These are phyloP conservation scores for Coelastrella sp. DNA, from an alignment of 139 green algal genomes.

Conservation along the genomic window DNA sequence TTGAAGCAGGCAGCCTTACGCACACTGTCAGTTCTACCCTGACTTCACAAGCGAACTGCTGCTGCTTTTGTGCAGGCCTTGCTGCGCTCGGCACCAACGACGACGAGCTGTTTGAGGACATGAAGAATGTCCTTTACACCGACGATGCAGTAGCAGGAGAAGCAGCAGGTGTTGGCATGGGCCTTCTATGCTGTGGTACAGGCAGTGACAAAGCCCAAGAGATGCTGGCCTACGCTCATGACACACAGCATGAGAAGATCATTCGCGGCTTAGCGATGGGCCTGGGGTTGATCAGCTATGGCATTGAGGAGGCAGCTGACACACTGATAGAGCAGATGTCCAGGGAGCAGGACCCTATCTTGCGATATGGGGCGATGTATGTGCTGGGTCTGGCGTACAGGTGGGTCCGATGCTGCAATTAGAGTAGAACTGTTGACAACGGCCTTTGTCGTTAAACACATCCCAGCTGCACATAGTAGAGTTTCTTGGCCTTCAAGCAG, in stretches of 20 bases:
- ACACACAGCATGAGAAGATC: constrained; percentile 91
- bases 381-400: constrained; percentile 94
- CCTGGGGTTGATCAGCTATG: constrained; percentile 93
- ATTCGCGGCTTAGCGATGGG: constrained; percentile 88
- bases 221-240: constrained; percentile 90
- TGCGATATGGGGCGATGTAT: constrained; percentile 97
- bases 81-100: constrained; percentile 87
- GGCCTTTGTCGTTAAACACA: no score
- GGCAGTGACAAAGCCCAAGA: constrained; percentile 56
- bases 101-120: constrained; percentile 93
- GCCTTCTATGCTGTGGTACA: constrained; percentile 90
- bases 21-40: no score
- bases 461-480: no score
- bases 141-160: constrained; percentile 89
- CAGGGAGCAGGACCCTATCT: constrained; percentile 85
- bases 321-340: constrained; percentile 92
- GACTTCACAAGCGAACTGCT: no score
- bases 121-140: constrained; percentile 95
- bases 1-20: no score
- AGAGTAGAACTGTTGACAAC: no score
- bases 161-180: constrained; percentile 90
- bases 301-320: constrained; percentile 95
- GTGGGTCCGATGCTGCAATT: not conserved
- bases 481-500: no score
- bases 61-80: constrained; percentile 70